Evolutionary conservation across 2,329 filamentous ascomycete species (phyloP).

Genomic region (Arthrocladium fulminans): DNA sequence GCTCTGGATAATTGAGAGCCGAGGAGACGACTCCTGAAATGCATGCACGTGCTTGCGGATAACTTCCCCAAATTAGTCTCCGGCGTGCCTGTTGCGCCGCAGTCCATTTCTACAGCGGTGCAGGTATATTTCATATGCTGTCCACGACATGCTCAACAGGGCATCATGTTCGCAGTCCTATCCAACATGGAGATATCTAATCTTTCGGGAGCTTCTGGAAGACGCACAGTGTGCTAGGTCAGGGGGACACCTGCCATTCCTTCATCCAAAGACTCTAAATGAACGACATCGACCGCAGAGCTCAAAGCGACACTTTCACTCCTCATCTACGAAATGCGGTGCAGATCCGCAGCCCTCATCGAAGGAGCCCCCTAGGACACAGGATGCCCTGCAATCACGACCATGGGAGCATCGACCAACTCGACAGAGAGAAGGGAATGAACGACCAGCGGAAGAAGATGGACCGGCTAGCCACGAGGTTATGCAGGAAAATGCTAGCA

Average conservation of each 20-base stretch:
- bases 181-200: constrained; percentile 1
- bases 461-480: neutral
- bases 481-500: neutral
- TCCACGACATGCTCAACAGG: neutral
- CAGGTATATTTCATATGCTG: neutral
- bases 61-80: neutral
- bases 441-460: no score
- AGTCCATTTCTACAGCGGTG: neutral
- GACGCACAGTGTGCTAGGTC: neutral
- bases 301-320: neutral
- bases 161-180: neutral
- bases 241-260: neutral
- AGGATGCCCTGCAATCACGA: neutral
- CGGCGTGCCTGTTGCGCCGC: neutral
- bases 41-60: neutral
- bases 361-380: neutral
- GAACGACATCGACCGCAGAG: neutral
- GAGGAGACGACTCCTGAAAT: neutral
- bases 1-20: no score
- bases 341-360: neutral
- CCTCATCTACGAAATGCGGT: neutral
- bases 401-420: neutral
- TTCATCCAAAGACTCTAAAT: neutral
- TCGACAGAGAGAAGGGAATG: no score
- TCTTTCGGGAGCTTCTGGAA: neutral